These are phyloP conservation scores for Cutaneotrichosporon daszewskae DNA, from an alignment of 1,284 basidiomycete genomes.

Conservation along the genomic window DNA sequence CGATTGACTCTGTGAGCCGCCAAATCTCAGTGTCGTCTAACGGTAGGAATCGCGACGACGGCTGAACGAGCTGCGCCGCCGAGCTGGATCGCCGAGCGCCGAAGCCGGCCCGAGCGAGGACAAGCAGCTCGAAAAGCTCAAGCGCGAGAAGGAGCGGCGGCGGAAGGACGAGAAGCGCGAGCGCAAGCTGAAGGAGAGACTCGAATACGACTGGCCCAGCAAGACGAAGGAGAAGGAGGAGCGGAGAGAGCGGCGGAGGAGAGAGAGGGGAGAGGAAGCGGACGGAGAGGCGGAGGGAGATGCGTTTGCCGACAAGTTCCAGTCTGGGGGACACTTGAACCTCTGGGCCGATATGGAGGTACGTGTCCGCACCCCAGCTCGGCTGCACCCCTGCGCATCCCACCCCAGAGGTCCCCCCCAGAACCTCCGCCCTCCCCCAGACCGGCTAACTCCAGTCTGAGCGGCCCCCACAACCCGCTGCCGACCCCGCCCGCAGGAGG, in stretches of 20 bases:
- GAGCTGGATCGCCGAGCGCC: conserved; percentile 29
- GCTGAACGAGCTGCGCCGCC: conserved; percentile 30
- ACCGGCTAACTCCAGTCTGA: conserved; percentile 9
- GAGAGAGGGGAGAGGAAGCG: too few relatives aligned
- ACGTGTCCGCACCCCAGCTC: too few relatives aligned
- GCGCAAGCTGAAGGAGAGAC: conserved; percentile 9
- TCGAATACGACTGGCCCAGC: conserved; percentile 45
- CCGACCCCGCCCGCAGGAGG: conserved; percentile 36
- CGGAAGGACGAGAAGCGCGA: conserved; percentile 14
- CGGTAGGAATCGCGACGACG: conserved; percentile 34
- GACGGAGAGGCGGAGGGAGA: conserved; percentile 3
- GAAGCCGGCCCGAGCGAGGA: conserved; percentile 5
- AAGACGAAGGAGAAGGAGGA: conserved; percentile 24
- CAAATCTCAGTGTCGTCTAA: not conserved
- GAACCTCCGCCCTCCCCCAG: not conserved
- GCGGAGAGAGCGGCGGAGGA: conserved; percentile 5
- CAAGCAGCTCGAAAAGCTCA: conserved; percentile 30
- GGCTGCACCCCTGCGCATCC: too few relatives aligned
- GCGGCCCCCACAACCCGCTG: not conserved
- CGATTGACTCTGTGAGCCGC: conserved; percentile 34
- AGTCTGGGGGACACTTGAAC: conserved; percentile 42
- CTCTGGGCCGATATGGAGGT: conserved; percentile 45
- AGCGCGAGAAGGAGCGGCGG: conserved; percentile 26
- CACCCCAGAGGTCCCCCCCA: not conserved
- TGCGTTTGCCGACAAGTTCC: conserved; percentile 14